Base-by-base conservation (phyloP, 2,329 filamentous ascomycete species). In the Exophiala lecanii-corni region DNA sequence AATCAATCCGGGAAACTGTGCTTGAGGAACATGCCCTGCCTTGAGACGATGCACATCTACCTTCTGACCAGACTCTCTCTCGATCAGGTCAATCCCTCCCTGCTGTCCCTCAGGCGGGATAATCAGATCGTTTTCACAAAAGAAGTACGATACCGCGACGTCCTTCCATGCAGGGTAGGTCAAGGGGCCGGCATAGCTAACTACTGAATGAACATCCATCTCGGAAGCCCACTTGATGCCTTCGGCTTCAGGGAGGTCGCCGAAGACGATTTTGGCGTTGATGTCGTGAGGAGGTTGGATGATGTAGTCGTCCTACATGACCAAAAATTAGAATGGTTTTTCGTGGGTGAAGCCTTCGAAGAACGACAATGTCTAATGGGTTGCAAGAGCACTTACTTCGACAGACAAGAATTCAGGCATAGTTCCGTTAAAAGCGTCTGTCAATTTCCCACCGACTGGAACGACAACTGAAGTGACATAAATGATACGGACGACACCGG, bases 91-190 rank as follows among this genome's bases (percentile, higher is more conserved):
- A 39, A 66, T 63, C n/a, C 37, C 49, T 1, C 15, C 41, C 36
- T 58, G 56, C 40, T 65, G 62, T 19, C 54, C 39, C 12, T 54
- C 39, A 1, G 59, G 57, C 1, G 49, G 28, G 9, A 66, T 42
- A 16, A 57, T 55, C 15, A 36, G 33, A 41, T 67, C 63, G 5
- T 59, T 50, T 26, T 55, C 51, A 19, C 56, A 58, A 36, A 63
- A 33, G 4, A 66, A 55, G 42, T 58, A 67, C 12, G 60, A 62
- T 2, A 59, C 56, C 1, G 61, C 58, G 2, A 64, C 47, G 30
- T 63, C 49, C 41, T 58, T 59, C 47, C 62, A 64, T 0, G 57
- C 63, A 2, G 55, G 15, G 43, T 64, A 56, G 3, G 58, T 61
- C n/a, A 64, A 35, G 18, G 46, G 42, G 9, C 57, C 52, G 1